Evolutionary conservation across 2,329 filamentous ascomycete species (phyloP).

Genomic region (Graphilbum sp.): DNA sequence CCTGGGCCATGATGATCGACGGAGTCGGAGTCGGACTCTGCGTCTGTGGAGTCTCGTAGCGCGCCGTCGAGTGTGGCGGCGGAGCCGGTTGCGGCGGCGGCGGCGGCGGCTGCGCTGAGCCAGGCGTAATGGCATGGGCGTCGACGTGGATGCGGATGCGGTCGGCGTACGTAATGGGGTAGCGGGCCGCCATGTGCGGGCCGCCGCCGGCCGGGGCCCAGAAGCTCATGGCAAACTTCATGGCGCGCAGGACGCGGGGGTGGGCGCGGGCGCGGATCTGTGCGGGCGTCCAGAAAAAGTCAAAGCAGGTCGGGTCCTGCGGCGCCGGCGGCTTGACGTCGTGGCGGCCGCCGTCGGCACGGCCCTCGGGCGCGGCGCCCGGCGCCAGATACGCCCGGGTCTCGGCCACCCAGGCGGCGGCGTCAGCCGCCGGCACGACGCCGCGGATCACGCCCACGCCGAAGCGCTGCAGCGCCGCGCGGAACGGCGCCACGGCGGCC

Average conservation of each 20-base stretch:
- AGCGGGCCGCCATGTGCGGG: constrained; percentile 40
- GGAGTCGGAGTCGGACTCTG: too few relatives aligned
- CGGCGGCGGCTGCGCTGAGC: not conserved
- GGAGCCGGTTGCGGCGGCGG: constrained; percentile 7
- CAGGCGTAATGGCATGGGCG: constrained; percentile 7
- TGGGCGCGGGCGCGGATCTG: constrained; percentile 53
- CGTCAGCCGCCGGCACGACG: constrained; percentile 40
- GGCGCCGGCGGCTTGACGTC: constrained; percentile 36
- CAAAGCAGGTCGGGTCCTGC: constrained; percentile 52
- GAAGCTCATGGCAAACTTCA: constrained; percentile 49
- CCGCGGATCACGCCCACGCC: constrained; percentile 50
- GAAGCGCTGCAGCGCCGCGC: constrained; percentile 38
- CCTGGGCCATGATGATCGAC: constrained; percentile 51
- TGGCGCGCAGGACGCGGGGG: constrained; percentile 43
- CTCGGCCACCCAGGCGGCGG: constrained; percentile 40
- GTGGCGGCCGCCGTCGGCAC: not conserved
- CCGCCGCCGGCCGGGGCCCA: constrained; percentile 32
- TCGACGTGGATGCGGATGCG: constrained; percentile 47
- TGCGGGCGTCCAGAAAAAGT: constrained; percentile 58
- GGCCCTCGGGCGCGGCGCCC: constrained; percentile 18
- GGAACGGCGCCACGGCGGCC: constrained; percentile 36
- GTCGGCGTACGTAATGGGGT: constrained; percentile 53
- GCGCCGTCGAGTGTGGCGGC: constrained; percentile 19
- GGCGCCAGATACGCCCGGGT: constrained; percentile 41
- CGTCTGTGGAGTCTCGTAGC: too few relatives aligned